Conservation (phyloP, 2,329 filamentous ascomycete species). For the Fusarium brevicatenulatum region DNA sequence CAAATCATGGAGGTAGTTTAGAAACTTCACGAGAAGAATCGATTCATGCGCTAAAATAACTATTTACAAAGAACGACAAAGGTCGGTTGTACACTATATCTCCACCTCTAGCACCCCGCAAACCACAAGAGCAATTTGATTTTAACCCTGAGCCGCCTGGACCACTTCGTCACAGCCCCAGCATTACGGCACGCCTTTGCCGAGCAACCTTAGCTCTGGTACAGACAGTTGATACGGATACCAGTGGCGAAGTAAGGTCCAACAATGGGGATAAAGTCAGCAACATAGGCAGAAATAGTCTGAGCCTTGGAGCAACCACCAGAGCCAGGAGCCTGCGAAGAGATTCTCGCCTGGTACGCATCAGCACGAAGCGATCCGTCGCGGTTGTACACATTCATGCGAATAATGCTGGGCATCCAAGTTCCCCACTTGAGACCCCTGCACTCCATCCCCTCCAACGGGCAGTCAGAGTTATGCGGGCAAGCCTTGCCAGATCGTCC, state of each 20-base stretch:
- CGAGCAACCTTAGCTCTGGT: slow-evolving; percentile 47
- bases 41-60: not conserved
- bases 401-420: slow-evolving; percentile 10
- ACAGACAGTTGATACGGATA: not conserved
- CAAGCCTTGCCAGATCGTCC: not conserved
- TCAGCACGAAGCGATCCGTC: not conserved
- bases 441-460: slow-evolving; percentile 8
- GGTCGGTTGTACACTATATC: not conserved
- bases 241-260: slow-evolving; percentile 6
- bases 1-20: not conserved
- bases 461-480: not conserved
- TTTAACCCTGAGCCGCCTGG: accelerated
- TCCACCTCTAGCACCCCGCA: accelerated
- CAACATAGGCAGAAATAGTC: not conserved
- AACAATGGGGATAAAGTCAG: not conserved
- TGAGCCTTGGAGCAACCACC: slow-evolving; percentile 1
- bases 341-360: not conserved
- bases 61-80: not conserved
- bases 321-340: not conserved
- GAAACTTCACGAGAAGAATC: not conserved
- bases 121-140: not conserved
- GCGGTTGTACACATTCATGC: slow-evolving; percentile 10
- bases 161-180: not conserved
- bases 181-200: not conserved
- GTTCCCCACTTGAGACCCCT: not conserved